Conservation (phyloP, 2,329 filamentous ascomycete species). For the Aspergillus sp. region DNA sequence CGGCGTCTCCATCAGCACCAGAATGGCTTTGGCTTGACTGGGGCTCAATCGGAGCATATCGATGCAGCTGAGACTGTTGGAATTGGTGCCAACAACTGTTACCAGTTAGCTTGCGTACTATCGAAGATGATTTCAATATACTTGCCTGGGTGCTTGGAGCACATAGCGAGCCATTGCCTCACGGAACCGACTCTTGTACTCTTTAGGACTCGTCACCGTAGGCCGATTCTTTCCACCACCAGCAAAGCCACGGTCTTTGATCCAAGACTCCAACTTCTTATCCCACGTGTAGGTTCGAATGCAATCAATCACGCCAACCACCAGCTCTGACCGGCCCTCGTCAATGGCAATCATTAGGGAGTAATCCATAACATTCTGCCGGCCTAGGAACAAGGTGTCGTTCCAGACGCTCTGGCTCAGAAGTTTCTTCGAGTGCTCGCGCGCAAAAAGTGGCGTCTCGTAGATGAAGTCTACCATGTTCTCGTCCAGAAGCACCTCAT, state of each 20-base stretch:
- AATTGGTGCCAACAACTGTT: conserved; percentile 48
- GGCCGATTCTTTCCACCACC: conserved; percentile 78
- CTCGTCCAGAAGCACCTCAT: conserved; percentile 94
- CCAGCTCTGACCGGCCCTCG: conserved; percentile 81
- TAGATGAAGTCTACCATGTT: conserved; percentile 99
- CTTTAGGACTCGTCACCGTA: conserved; percentile 94
- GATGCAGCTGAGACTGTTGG: conserved; percentile 29
- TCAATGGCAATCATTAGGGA: conserved; percentile 98
- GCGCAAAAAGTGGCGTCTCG: conserved; percentile 89
- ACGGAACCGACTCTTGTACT: conserved; percentile 93
- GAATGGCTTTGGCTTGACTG: conserved; percentile 12
- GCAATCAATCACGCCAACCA: conserved; percentile 97
- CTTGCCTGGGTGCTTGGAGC: conserved; percentile 49
- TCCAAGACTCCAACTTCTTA: conserved; percentile 99
- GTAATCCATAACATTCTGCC: conserved; percentile 99
- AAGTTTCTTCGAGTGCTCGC: conserved; percentile 94
- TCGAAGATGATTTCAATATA: conserved; percentile 4
- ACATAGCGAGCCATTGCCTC: conserved; percentile 92
- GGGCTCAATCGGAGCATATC: conserved; percentile 27
- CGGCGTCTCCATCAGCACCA: conserved; percentile 21
- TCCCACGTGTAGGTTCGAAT: conserved; percentile 99
- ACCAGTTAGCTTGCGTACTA: conserved; percentile 4
- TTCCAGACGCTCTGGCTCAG: conserved; percentile 93
- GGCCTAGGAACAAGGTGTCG: conserved; percentile 89
- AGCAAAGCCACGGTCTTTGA: conserved; percentile 90